Conservation (phyloP, 768 basidiomycete genomes). For the Panaeolus cyanescens region DNA sequence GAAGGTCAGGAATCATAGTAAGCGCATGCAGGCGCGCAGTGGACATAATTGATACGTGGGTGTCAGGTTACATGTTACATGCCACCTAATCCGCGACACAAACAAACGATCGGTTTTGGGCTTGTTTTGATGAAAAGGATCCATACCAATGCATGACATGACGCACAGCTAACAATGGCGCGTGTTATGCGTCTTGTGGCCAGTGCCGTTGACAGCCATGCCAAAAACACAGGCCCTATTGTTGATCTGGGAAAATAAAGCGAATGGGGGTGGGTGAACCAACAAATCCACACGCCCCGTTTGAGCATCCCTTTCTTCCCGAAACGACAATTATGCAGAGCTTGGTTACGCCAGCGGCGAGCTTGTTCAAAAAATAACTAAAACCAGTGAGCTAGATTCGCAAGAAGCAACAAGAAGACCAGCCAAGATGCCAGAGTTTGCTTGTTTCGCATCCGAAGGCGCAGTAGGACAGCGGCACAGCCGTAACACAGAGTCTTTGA, state of each 20-base stretch:
- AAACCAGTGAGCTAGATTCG: neutral
- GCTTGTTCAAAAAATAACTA: neutral
- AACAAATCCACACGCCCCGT: neutral
- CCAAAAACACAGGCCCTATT: slow-evolving; percentile 1
- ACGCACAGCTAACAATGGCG: neutral
- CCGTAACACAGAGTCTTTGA: neutral
- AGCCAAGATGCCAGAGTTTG: neutral
- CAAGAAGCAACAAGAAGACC: neutral
- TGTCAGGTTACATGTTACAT: neutral
- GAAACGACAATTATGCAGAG: neutral
- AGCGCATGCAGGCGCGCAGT: neutral
- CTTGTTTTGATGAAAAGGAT: neutral
- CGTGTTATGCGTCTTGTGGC: neutral
- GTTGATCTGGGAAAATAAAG: neutral
- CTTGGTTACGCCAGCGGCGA: neutral
- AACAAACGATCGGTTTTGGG: slow-evolving; percentile 3
- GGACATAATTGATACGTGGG: neutral
- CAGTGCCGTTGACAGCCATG: neutral
- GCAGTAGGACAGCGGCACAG: neutral
- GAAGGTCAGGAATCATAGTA: neutral
- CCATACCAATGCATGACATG: neutral
- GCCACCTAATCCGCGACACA: slow-evolving; percentile 1
- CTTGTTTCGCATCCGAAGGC: neutral
- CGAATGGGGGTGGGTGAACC: neutral
- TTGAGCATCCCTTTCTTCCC: neutral